These are phyloP conservation scores for Scedosporium minutisporum DNA, from an alignment of 2,329 filamentous ascomycete species.

Conservation along the genomic window DNA sequence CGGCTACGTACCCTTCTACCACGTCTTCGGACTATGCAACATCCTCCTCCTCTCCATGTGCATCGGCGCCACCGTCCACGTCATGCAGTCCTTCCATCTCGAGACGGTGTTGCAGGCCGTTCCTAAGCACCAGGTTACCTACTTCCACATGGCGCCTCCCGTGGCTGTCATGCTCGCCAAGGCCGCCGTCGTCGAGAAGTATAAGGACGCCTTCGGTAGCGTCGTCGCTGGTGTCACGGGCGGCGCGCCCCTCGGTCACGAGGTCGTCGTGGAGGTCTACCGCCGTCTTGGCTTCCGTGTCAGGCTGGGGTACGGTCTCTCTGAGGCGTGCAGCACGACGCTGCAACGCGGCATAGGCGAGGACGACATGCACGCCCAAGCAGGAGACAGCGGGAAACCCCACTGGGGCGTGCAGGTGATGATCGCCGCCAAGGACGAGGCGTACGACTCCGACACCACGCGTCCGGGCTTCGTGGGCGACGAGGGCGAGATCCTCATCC, in stretches of 20 bases:
- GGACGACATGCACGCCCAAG: slow-evolving; percentile 30
- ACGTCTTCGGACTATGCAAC: slow-evolving; percentile 50
- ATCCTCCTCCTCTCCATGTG: slow-evolving; percentile 47
- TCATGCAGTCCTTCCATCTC: slow-evolving; percentile 64
- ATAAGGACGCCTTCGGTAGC: slow-evolving; percentile 47
- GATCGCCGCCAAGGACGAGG: slow-evolving; percentile 41
- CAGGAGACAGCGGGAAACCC: slow-evolving; percentile 53
- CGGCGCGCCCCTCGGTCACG: slow-evolving; percentile 51
- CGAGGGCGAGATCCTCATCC: slow-evolving; percentile 56
- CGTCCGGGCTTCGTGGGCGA: slow-evolving; percentile 33
- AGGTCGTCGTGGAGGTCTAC: slow-evolving; percentile 50
- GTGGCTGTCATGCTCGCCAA: slow-evolving; percentile 62
- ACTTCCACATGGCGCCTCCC: slow-evolving; percentile 58
- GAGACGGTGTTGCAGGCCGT: slow-evolving; percentile 52
- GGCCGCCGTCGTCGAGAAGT: slow-evolving; percentile 55
- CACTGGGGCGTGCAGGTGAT: slow-evolving; percentile 61
- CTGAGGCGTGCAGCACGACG: slow-evolving; percentile 58
- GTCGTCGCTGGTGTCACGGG: slow-evolving; percentile 46
- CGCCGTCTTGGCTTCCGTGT: slow-evolving; percentile 42
- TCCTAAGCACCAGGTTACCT: slow-evolving; percentile 53
- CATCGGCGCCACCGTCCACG: slow-evolving; percentile 48
- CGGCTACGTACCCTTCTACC: slow-evolving; percentile 63
- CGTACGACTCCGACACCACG: slow-evolving; percentile 19
- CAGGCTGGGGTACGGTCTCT: slow-evolving; percentile 65
- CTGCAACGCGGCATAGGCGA: slow-evolving; percentile 47